These are phyloP conservation scores for Colletotrichum liriopes DNA, from an alignment of 2,329 filamentous ascomycete genomes.

Conservation along the genomic window DNA sequence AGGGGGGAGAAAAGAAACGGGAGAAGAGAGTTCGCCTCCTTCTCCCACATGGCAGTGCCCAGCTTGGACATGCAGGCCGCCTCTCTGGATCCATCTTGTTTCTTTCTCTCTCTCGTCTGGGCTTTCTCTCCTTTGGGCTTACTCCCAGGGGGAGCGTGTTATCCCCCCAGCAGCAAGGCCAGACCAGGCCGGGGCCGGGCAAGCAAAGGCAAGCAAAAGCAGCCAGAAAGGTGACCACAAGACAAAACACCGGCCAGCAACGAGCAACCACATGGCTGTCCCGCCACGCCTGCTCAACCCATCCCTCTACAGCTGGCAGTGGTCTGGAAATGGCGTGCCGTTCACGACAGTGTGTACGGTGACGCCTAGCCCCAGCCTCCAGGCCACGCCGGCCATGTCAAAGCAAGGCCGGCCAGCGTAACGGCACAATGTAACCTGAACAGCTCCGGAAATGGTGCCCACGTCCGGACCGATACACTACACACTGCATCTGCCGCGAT, in stretches of 20 bases:
- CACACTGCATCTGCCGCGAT: background rate
- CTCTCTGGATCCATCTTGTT: background rate
- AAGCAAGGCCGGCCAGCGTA: background rate
- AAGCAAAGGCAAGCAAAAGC: conserved; percentile 2
- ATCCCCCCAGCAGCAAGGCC: background rate
- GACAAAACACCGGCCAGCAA: background rate
- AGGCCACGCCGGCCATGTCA: no score
- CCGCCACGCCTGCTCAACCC: background rate
- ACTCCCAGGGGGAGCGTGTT: background rate
- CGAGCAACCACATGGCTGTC: background rate
- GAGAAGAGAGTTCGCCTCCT: background rate
- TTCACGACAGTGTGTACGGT: background rate
- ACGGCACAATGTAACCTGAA: background rate
- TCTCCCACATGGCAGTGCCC: background rate
- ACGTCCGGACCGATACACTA: background rate
- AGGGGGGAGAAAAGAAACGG: background rate
- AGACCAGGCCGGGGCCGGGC: background rate
- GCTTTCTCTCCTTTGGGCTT: background rate
- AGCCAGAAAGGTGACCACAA: background rate
- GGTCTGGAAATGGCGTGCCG: background rate
- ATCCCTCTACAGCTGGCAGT: background rate
- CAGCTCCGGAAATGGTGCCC: background rate
- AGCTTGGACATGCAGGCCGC: background rate
- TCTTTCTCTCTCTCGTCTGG: background rate
- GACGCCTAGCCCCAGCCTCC: no score